Conservation (phyloP, 1,284 basidiomycete species). For the Rugosomyces carneus region DNA sequence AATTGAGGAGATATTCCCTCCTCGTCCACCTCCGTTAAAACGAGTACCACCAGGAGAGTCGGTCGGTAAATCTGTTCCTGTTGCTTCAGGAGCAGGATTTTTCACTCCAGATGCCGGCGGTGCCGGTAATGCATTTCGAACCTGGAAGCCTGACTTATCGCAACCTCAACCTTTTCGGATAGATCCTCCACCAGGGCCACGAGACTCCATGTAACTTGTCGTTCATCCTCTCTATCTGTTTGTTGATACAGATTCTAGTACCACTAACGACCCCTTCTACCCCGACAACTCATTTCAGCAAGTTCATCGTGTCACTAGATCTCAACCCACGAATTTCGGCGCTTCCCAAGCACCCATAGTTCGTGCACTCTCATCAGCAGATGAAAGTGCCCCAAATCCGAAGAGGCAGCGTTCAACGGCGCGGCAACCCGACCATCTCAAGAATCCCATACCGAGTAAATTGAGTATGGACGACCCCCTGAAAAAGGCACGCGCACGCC, state of each 20-base stretch:
- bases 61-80: conserved; percentile 40
- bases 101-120: conserved; percentile 74
- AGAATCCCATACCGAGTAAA: conserved; percentile 49
- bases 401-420: conserved; percentile 66
- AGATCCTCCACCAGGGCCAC: conserved; percentile 40
- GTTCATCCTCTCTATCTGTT: conserved; percentile 10
- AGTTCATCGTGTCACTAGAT: conserved; percentile 35
- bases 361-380: conserved; percentile 71
- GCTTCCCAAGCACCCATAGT: conserved; percentile 41
- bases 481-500: conserved; percentile 82
- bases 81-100: conserved; percentile 60
- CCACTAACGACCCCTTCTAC: conserved; percentile 54
- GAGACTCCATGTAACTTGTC: conserved; percentile 56
- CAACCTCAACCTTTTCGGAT: conserved; percentile 53
- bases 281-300: conserved; percentile 57
- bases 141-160: conserved; percentile 45
- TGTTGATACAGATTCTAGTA: conserved; percentile 30
- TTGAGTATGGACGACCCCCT: conserved; percentile 54
- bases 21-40: conserved; percentile 54
- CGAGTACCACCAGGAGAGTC: conserved; percentile 44
- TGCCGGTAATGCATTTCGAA: conserved; percentile 43
- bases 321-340: conserved; percentile 30
- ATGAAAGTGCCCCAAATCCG: conserved; percentile 69
- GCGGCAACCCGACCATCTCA: conserved; percentile 47
- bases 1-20: conserved; percentile 66